Evolutionary conservation across 2,329 filamentous ascomycete species (phyloP).

Genomic region (Cladosporium sp.): DNA sequence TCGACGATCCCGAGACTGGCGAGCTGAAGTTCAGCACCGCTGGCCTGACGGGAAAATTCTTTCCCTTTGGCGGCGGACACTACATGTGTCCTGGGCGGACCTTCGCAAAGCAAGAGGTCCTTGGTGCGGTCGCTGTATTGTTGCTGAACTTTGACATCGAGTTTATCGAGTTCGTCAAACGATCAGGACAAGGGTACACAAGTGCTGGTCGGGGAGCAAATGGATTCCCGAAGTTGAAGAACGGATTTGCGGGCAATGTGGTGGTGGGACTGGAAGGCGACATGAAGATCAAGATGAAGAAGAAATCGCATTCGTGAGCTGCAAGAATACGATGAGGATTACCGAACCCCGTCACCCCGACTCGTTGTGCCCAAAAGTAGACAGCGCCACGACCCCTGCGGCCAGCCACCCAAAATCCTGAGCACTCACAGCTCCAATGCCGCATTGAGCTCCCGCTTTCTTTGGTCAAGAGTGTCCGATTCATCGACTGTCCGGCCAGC

Average conservation of each 20-base stretch:
- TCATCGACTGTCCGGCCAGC: no score
- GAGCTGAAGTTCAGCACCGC: conserved; percentile 29
- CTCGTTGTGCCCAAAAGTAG: no score
- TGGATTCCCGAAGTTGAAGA: conserved; percentile 24
- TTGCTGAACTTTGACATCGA: conserved; percentile 24
- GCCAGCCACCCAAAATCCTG: no score
- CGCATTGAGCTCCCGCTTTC: no score
- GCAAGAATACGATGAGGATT: no score
- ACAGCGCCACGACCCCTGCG: no score
- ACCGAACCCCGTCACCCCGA: no score
- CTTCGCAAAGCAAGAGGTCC: conserved; percentile 29
- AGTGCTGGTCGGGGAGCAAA: conserved; percentile 7
- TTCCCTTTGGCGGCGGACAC: conserved; percentile 32
- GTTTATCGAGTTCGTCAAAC: conserved; percentile 19
- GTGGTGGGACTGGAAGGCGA: conserved; percentile 25
- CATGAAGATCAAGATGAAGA: conserved; percentile 22
- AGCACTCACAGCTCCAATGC: no score
- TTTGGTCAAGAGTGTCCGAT: no score
- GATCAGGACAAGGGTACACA: not conserved
- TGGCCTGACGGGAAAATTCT: conserved; percentile 34
- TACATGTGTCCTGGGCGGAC: conserved; percentile 27
- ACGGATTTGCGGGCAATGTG: conserved; percentile 24
- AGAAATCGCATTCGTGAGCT: not conserved
- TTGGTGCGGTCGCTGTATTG: conserved; percentile 24
- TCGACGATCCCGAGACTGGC: conserved; percentile 25